Evolutionary conservation across 768 basidiomycete genomes (phyloP), one percentile per base, ranked within the genome.

Genomic region (Rhodotorula diobovata): DNA sequence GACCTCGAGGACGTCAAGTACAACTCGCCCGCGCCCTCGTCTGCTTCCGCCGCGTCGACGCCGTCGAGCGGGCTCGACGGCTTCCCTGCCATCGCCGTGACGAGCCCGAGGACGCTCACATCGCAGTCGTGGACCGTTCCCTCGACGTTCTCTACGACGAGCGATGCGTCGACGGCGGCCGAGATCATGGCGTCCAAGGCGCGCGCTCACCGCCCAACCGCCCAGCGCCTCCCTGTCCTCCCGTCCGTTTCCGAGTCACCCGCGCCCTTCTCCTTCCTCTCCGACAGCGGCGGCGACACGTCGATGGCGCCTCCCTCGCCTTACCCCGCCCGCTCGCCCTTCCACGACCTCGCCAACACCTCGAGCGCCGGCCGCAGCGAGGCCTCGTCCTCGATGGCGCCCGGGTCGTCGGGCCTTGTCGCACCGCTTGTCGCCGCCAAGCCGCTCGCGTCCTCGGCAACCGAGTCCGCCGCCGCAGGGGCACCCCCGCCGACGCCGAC

Each of bases 1-100:
- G 73, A 67, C 10, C 63, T 74, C 37, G 73, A 74, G 59, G 69
- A 65, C 63, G 59, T 70, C 73, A 74, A 70, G 50, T 73, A 35
- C 68, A 32, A 35, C 61, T 63, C 65, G 35, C 68, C 65, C 21
- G 72, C 63, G 11, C 58, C 56, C 2, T 63, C 65, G 8, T 59
- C 20, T 14, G n/a, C 32, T 43, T 45, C 34, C 50, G 32, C 59
- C 46, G 23, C n/a, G 12, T 58, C 32, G 48, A 30, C 39, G 18
- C 39, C 39, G 11, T 16, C 41, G 15, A 57, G 56, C 23, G 10
- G 30, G 6, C 15, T 53, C n/a, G 51, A 53, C 51, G 12, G 53
- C 50, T 68, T 58, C 64, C 72, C 72, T 7, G 41, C 64, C n/a
- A 37, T 70, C 34, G 61, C 64, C 16, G 37, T 73, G 51, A 54